Evolutionary conservation across 139 green algal genomes (phyloP).

Genomic region (Picochlorum sp.): DNA sequence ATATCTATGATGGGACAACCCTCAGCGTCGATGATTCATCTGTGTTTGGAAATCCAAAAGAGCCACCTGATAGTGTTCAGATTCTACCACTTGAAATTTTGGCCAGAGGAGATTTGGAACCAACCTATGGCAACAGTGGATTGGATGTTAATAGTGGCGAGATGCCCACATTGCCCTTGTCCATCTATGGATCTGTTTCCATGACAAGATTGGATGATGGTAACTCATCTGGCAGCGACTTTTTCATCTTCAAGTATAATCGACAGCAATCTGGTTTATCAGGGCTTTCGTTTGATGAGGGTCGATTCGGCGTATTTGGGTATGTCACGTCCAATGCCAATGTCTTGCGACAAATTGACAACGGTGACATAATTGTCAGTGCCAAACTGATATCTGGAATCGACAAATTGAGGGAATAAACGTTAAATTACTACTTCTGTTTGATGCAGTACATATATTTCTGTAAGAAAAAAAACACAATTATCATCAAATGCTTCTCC

Average conservation of each 20-base stretch:
- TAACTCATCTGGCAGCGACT: slow-evolving; percentile 42
- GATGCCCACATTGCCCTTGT: slow-evolving; percentile 70
- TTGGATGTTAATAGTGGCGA: slow-evolving; percentile 73
- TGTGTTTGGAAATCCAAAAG: slow-evolving; percentile 17
- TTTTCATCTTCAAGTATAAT: slow-evolving; percentile 79
- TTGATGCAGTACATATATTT: too few relatives aligned
- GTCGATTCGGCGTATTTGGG: slow-evolving; percentile 70
- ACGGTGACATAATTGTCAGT: slow-evolving; percentile 49
- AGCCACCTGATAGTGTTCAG: background rate
- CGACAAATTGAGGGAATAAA: slow-evolving; percentile 46
- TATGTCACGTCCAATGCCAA: slow-evolving; percentile 65
- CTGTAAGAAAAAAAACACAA: background rate
- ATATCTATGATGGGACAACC: slow-evolving; percentile 44
- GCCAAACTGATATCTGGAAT: slow-evolving; percentile 40
- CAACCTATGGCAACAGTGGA: slow-evolving; percentile 52
- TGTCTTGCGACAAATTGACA: slow-evolving; percentile 33
- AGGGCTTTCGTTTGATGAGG: slow-evolving; percentile 84
- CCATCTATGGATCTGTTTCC: slow-evolving; percentile 53
- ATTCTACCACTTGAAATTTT: slow-evolving; percentile 75
- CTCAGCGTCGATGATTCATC: slow-evolving; percentile 23
- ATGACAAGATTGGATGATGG: slow-evolving; percentile 43
- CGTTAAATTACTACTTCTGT: background rate
- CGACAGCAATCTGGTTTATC: slow-evolving; percentile 48
- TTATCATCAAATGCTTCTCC: slow-evolving; percentile 24
- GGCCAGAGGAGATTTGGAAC: slow-evolving; percentile 66